A percentile compares a stretch with the other conserved stretches of the same genome.
Evolutionary conservation across 352 stramenopile species (phyloP).

Genomic region (Globisporangium perplexum): DNA sequence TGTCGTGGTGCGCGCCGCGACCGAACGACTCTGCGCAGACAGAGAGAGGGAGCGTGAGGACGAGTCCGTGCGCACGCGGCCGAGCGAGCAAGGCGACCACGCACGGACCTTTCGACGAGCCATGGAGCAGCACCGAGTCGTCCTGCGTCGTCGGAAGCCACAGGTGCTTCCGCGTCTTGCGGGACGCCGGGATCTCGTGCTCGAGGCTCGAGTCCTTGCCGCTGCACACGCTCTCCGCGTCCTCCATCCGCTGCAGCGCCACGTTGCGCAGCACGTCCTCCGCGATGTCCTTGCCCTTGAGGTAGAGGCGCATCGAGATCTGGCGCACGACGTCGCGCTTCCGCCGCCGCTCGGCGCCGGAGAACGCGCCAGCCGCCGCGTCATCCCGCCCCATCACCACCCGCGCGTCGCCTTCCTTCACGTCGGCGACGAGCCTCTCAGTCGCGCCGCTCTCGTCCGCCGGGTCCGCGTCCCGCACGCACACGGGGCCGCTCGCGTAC

Average conservation of each 20-base stretch:
- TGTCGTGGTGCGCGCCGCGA: slow-evolving; percentile 25
- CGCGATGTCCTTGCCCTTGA: slow-evolving; percentile 63
- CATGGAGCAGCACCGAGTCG: slow-evolving; percentile 54
- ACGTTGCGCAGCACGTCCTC: slow-evolving; percentile 62
- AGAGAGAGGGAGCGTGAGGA: neutral
- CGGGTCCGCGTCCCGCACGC: slow-evolving; percentile 2
- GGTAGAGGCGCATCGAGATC: slow-evolving; percentile 71
- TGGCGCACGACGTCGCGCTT: slow-evolving; percentile 73
- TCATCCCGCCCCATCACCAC: no score
- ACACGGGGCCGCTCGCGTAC: slow-evolving; percentile 6
- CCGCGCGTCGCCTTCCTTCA: slow-evolving; percentile 1
- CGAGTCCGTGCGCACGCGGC: neutral
- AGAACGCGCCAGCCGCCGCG: neutral
- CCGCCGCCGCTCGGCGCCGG: slow-evolving; percentile 16
- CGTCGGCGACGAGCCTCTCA: slow-evolving; percentile 2
- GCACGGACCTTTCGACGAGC: slow-evolving; percentile 15
- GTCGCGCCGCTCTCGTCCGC: slow-evolving; percentile 2
- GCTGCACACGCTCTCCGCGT: slow-evolving; percentile 45
- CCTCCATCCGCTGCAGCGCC: slow-evolving; percentile 44
- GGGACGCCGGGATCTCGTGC: slow-evolving; percentile 55
- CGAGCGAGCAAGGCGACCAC: neutral
- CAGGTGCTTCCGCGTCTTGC: slow-evolving; percentile 61
- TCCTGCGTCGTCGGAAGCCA: slow-evolving; percentile 76
- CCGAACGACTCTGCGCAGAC: slow-evolving; percentile 4
- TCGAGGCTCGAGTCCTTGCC: slow-evolving; percentile 45